Evolutionary conservation across 2,329 filamentous ascomycete genomes (phyloP).

Genomic region (Leptographium procerum): DNA sequence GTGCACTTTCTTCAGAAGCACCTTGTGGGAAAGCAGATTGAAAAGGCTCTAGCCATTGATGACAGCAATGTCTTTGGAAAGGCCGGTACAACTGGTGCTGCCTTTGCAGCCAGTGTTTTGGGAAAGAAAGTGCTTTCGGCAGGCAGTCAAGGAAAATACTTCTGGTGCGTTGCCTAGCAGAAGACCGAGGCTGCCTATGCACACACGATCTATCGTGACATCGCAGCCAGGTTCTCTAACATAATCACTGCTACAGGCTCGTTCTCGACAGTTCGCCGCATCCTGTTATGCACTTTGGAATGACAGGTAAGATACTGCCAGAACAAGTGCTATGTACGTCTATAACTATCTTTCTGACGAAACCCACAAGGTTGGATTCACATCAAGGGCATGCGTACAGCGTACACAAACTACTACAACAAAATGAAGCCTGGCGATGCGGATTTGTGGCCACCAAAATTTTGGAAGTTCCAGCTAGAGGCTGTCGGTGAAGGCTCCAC

Average conservation of each 20-base stretch:
- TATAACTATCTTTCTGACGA: neutral
- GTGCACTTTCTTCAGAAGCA: constrained; percentile 75
- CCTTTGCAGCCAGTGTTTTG: constrained; percentile 61
- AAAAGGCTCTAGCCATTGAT: constrained; percentile 58
- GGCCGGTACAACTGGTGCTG: constrained; percentile 65
- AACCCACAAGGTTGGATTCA: constrained; percentile 61
- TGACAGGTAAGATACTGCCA: constrained; percentile 36
- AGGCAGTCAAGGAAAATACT: constrained; percentile 91
- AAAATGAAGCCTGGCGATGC: constrained; percentile 48
- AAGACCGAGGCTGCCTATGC: no score
- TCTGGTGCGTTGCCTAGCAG: constrained; percentile 47
- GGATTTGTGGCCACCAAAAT: constrained; percentile 75
- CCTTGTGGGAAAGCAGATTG: constrained; percentile 73
- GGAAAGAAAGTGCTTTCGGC: constrained; percentile 60
- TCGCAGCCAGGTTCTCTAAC: no score
- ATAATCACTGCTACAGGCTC: constrained; percentile 18
- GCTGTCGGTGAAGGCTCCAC: constrained; percentile 24
- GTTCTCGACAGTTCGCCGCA: constrained; percentile 70
- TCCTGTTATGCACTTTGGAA: constrained; percentile 78
- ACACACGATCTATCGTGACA: no score
- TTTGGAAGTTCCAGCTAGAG: constrained; percentile 71
- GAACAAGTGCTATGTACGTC: neutral
- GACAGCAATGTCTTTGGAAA: constrained; percentile 87
- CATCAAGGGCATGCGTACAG: constrained; percentile 65
- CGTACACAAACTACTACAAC: constrained; percentile 75